Percentiles rank a stretch among this genome's conserved stretches.
Evolutionary conservation across 441 rosid genomes (phyloP).

Genomic region (Gossypium aridum): DNA sequence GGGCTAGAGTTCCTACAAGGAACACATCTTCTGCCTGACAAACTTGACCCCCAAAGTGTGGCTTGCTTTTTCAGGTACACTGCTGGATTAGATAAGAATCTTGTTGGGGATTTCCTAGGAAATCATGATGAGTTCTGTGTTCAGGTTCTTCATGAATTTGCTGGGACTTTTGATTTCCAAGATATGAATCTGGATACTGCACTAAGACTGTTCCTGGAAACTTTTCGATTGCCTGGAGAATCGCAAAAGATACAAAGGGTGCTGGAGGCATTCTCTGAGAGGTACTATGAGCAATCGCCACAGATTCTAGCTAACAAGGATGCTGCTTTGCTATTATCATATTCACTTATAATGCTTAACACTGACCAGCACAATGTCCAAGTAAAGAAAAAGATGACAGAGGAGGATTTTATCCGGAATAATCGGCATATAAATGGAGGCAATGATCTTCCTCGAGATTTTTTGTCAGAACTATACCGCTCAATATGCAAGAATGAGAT

Average conservation of each 20-base stretch:
- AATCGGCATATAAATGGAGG: slow-evolving; percentile 77
- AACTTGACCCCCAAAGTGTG: slow-evolving; percentile 80
- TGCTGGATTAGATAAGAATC: slow-evolving; percentile 78
- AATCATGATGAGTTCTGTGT: slow-evolving; percentile 75
- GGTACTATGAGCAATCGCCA: slow-evolving; percentile 69
- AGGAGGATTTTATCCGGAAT: slow-evolving; percentile 72
- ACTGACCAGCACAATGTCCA: slow-evolving; percentile 79
- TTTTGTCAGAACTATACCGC: slow-evolving; percentile 57
- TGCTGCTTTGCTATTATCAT: slow-evolving; percentile 71
- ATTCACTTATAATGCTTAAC: slow-evolving; percentile 71
- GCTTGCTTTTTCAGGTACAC: slow-evolving; percentile 81
- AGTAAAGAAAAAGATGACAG: slow-evolving; percentile 82
- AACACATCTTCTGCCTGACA: slow-evolving; percentile 72
- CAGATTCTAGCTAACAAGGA: slow-evolving; percentile 47
- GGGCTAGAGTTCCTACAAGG: slow-evolving; percentile 80
- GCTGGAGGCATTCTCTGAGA: slow-evolving; percentile 71
- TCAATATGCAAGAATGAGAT: slow-evolving; percentile 78
- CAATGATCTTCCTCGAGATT: slow-evolving; percentile 62
- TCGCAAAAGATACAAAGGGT: slow-evolving; percentile 73
- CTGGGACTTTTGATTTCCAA: slow-evolving; percentile 73
- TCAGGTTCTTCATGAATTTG: slow-evolving; percentile 81
- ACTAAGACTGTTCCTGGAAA: slow-evolving; percentile 59
- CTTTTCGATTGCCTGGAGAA: slow-evolving; percentile 75
- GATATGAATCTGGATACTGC: slow-evolving; percentile 77
- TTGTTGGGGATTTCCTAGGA: slow-evolving; percentile 75